A percentile compares a stretch with the other conserved stretches of the same genome.
Conservation (phyloP, 305 asterid species). For the Ilex paraguariensis region DNA sequence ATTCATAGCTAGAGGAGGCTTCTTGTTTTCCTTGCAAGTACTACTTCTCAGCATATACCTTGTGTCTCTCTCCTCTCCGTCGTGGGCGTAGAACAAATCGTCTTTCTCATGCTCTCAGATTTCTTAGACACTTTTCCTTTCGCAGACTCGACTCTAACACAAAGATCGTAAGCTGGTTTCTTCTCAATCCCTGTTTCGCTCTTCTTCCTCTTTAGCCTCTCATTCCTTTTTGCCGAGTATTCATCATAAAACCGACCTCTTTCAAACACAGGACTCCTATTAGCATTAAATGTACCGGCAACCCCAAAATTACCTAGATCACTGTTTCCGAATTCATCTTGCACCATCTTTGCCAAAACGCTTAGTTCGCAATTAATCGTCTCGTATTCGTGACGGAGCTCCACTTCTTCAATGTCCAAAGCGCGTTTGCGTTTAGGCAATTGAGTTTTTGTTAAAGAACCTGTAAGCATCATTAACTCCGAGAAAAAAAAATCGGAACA, state of each 20-base stretch:
- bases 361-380: conserved; percentile 63
- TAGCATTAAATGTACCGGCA: conserved; percentile 7
- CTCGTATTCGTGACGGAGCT: conserved; percentile 57
- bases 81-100: conserved; percentile 39
- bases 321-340: conserved; percentile 35
- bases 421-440: conserved; percentile 24
- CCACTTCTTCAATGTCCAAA: conserved; percentile 27
- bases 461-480: conserved; percentile 15
- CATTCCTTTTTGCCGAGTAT: conserved; percentile 78
- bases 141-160: conserved; percentile 68
- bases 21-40: conserved; percentile 48
- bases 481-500: neutral
- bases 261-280: conserved; percentile 54
- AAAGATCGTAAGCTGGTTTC: conserved; percentile 56
- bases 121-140: conserved; percentile 51
- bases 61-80: conserved; percentile 36
- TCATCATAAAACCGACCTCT: conserved; percentile 80
- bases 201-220: conserved; percentile 79
- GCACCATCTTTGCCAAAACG: conserved; percentile 66
- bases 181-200: conserved; percentile 44
- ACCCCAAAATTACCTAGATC: conserved; percentile 7
- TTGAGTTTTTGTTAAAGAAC: conserved; percentile 48
- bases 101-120: conserved; percentile 40
- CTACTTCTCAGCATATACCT: conserved; percentile 59
- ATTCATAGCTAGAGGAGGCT: conserved; percentile 35